Base-by-base conservation (phyloP, 352 stramenopile species). In the Pythium volutum region DNA sequence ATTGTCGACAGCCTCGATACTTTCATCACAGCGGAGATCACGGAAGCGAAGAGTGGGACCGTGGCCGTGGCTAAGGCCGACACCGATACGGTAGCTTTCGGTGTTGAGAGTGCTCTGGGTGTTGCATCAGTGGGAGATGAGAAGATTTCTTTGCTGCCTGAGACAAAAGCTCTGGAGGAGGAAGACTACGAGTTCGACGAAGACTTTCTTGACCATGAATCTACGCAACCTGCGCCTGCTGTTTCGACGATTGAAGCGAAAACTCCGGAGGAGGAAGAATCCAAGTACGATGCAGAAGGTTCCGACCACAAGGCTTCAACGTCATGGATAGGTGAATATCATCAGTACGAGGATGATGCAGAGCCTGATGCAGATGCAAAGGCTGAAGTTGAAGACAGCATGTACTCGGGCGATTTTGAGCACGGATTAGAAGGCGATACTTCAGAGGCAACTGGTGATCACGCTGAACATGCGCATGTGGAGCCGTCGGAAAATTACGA, bases 361-460 rank as follows among this genome's bases (percentile, higher is more conserved):
- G 33, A 38, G 34, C n/a, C 22, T n/a, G 45, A 51, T 10, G 11
- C 10, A 14, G n/a, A n/a, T n/a, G n/a, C n/a, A n/a, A 51, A 51
- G 16, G 23, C 22, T 33, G 23, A 34, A n/a, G 9, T 27, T 34
- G 45, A 51, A 20, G 45, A 51, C 3, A 23, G 34, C 8, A 6
- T 27, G 45, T 51, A 51, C 15, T 14, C 45, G 23, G 45, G 45
- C n/a, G 45, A 51, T 11, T 51, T 51, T 36, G 45, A 51, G 23
- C 23, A 31, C n/a, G n/a, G n/a, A 31, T 10, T 34, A 11, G 45
- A 51, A 36, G 25, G 26, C 7, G 23, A 51, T 36, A 9, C 5
- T 23, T n/a, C 22, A 11, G 20, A 48, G 3, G 41, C 41, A 25
- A 15, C 9, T 48, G 41, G 5, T 1, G 9, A 15, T 29, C 16